These are phyloP conservation scores for Pseudocercospora macadamiae DNA, from an alignment of 2,329 filamentous ascomycete genomes.

Conservation along the genomic window DNA sequence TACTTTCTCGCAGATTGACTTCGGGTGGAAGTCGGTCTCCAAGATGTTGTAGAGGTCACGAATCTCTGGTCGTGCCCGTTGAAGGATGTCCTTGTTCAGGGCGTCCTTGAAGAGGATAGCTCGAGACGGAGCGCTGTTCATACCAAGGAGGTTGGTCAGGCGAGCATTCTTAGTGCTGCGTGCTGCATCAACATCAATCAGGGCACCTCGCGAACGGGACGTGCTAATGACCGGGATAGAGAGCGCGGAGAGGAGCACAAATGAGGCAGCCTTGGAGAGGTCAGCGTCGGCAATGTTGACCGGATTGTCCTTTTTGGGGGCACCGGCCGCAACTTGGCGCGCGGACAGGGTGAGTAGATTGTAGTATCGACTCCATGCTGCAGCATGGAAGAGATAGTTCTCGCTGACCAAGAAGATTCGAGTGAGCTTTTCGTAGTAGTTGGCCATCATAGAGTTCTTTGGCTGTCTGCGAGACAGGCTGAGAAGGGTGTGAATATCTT, in stretches of 20 bases:
- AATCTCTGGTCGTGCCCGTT: conserved; percentile 91
- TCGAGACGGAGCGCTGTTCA: conserved; percentile 86
- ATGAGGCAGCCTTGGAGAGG: conserved; percentile 91
- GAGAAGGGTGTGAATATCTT: conserved; percentile 96
- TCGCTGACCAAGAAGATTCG: conserved; percentile 98
- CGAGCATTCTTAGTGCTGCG: conserved; percentile 99
- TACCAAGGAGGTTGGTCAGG: conserved; percentile 91
- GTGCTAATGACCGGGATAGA: conserved; percentile 99
- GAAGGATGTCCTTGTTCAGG: conserved; percentile 89
- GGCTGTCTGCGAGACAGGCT: conserved; percentile 97
- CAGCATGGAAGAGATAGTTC: conserved; percentile 99
- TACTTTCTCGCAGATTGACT: conserved; percentile 99
- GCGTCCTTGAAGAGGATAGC: conserved; percentile 93
- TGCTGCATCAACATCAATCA: conserved; percentile 95
- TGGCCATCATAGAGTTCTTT: conserved; percentile 99
- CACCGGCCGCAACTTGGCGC: conserved; percentile 76
- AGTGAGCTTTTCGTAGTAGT: conserved; percentile 99
- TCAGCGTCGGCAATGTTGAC: conserved; percentile 79
- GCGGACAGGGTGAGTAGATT: conserved; percentile 92
- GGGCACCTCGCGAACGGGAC: conserved; percentile 88
- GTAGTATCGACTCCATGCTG: conserved; percentile 96
- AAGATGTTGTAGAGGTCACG: conserved; percentile 97
- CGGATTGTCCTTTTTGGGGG: conserved; percentile 93
- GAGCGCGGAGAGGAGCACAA: conserved; percentile 90
- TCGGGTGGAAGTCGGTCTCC: conserved; percentile 97